Base-by-base conservation (phyloP, 2,329 filamentous ascomycete species). In the Aotearoamyces nothofagi region DNA sequence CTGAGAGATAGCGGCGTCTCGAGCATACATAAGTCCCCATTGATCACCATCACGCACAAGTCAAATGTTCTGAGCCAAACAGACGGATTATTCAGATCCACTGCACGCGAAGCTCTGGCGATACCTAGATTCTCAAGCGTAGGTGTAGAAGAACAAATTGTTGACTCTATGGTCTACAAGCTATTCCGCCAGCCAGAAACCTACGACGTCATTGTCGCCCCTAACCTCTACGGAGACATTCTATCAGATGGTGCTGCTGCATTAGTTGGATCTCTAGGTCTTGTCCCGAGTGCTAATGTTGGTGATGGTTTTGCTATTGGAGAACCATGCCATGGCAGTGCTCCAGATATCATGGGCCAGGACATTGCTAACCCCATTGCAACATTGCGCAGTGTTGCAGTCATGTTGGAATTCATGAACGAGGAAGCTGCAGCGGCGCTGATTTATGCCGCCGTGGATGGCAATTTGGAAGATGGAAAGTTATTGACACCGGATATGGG, bases 91-190 rank as follows among this genome's bases (percentile, higher is more conserved):
- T 98, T 98, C 73, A 77, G 90, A 42, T 64, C 77, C 43, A 79
- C 80, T 4, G 72, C 81, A 10, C 75, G 80, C 41, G 63, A 65
- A 16, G 82, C 81, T 4, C 73, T 96, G 6, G 65, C 72, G 15
- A 63, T 65, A 29, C 42, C 66, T 9, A 65, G 61, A 40, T 94
- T 81, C 60, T 55, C 57, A 35, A 56, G 55, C 28, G 61, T 92
- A 30, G 58, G 59, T 23, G 65, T 94, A 31, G 90, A 96, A 57
- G 90, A 96, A 66, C 90, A 98, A 62, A 98, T 98, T 44, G 87
- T 98, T 38, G 90, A 98, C 59, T 87, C 78, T 37, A 98, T 98
- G 90, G 84, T 96, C 33, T 96, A 96, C 72, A 96, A 96, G 66
- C 78, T 98, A 33, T 96, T 96, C 74, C 82, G 87, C 37, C 83